Evolutionary conservation across 2,329 filamentous ascomycete species (phyloP), one percentile per base, ranked within the genome.

Genomic region (Phyllosticta citribraziliensis): DNA sequence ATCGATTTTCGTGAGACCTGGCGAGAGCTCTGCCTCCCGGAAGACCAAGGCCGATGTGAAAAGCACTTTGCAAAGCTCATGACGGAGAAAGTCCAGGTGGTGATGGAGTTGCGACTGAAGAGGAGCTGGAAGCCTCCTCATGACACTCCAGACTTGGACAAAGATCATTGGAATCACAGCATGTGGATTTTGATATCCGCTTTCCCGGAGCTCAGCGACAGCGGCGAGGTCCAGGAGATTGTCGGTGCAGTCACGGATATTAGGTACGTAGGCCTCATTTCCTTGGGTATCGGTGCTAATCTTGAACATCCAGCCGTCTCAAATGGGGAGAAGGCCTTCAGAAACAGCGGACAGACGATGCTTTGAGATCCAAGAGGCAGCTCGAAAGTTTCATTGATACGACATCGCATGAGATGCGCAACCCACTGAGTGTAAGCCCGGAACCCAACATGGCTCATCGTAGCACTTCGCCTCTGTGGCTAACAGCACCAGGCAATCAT

Each of bases 231-330:
- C 2, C 69, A 67, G 30, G 70, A 69, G 6, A 68, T 75, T 35
- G 73, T 74, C 66, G 74, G 72, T 19, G 73, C 70, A 52, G 70
- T 73, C 2, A 73, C 73, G 1, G 74, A 76, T 53, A 76, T 76
- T 20, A 61, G 20, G 25, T 55, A 19, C 25, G 52, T 33, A 17
- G 52, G 52, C 25, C 25, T 9, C 8, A 22, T n/a, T n/a, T 8
- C 17, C 6, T 4, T 47, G 14, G n/a, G 14, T 17, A 8, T 8
- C 40, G 14, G 40, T 12, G 19, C 51, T 53, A 19, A 53, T 53
- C 11, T 24, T 20, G 10, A 20, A 14, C 19, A 27, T 27, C 17
- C 14, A 70, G 68, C 20, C 66, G 67, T 20, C 67, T 75, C 30
- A 75, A 75, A 61, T 74, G 73, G 70, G 70, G 73, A 17, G 69